phyloP scores from a whole-genome alignment of 176 grass and related monocot genomes.

The Musa acuminata region DNA sequence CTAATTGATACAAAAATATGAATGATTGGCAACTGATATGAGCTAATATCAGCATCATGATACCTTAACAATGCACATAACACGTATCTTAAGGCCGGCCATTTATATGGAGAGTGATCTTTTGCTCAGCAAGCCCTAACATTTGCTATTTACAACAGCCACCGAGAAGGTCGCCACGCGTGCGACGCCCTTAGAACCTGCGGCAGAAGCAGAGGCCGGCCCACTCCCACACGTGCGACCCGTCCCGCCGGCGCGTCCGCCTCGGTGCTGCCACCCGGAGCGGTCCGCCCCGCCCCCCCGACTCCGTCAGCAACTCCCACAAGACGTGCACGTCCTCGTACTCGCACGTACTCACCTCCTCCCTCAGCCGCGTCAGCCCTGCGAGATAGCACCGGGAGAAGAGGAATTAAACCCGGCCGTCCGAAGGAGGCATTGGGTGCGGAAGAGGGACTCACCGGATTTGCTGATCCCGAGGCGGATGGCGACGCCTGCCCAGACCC shows the following conservation, averaged over 20 bases:
- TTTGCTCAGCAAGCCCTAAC: not conserved
- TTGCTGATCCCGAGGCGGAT: conserved; percentile 70
- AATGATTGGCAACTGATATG: too few relatives aligned
- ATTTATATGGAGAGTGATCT: too few relatives aligned
- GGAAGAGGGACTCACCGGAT: conserved; percentile 39
- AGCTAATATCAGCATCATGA: too few relatives aligned
- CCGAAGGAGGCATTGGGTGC: not conserved
- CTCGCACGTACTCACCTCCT: conserved; percentile 97
- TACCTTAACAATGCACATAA: too few relatives aligned
- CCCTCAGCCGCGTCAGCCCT: conserved; percentile 79
- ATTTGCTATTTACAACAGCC: not conserved
- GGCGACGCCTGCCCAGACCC: conserved; percentile 72
- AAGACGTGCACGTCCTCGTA: conserved; percentile 97
- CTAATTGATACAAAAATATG: too few relatives aligned
- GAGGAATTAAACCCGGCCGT: not conserved
- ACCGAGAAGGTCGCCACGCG: not conserved
- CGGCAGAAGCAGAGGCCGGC: conserved; percentile 43
- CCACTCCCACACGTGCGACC: conserved; percentile 23
- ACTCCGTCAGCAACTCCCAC: conserved; percentile 85
- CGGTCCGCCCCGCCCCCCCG: conserved; percentile 16
- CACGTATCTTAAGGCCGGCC: too few relatives aligned
- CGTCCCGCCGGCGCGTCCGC: not conserved
- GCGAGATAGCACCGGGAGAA: conserved; percentile 9
- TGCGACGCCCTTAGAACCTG: conserved; percentile 36
- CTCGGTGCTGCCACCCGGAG: conserved; percentile 14